Evolutionary conservation across 1,284 basidiomycete species (phyloP).

Genomic region (Puccinia triticina): DNA sequence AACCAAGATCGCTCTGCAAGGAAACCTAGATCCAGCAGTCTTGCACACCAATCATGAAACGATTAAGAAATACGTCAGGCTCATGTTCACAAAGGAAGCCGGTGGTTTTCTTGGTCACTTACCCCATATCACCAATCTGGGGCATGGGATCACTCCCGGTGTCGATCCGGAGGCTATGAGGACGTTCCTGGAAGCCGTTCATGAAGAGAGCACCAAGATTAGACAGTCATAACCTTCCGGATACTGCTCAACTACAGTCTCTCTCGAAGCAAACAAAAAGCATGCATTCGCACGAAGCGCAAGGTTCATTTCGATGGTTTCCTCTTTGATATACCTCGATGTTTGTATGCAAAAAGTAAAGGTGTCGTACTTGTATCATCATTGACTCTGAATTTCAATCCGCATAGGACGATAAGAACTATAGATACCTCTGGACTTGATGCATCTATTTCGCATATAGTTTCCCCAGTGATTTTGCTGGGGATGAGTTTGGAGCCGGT

Average conservation of each 20-base stretch:
- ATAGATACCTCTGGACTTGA: no score
- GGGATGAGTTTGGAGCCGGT: no score
- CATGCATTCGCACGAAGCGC: no score
- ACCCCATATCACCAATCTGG: conserved; percentile 79
- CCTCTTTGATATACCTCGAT: neutral
- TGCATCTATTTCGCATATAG: no score
- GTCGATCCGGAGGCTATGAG: conserved; percentile 47
- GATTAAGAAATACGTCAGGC: conserved; percentile 82
- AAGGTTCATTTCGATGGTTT: neutral
- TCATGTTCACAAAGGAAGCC: conserved; percentile 78
- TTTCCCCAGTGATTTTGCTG: no score
- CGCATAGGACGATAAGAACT: no score
- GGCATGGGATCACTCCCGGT: conserved; percentile 76
- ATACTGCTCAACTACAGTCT: no score
- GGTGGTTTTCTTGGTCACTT: conserved; percentile 56
- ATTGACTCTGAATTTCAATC: no score
- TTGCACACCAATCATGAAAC: conserved; percentile 84
- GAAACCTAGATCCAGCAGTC: conserved; percentile 81
- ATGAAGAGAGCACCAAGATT: conserved; percentile 44
- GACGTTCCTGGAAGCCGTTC: conserved; percentile 41
- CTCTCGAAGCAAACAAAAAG: no score
- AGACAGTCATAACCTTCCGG: neutral
- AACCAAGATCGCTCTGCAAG: conserved; percentile 76
- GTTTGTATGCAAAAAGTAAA: no score
- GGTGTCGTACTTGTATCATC: neutral